These are phyloP conservation scores for Tremella mesenterica DNA, from an alignment of 768 basidiomycete species.

Conservation along the genomic window DNA sequence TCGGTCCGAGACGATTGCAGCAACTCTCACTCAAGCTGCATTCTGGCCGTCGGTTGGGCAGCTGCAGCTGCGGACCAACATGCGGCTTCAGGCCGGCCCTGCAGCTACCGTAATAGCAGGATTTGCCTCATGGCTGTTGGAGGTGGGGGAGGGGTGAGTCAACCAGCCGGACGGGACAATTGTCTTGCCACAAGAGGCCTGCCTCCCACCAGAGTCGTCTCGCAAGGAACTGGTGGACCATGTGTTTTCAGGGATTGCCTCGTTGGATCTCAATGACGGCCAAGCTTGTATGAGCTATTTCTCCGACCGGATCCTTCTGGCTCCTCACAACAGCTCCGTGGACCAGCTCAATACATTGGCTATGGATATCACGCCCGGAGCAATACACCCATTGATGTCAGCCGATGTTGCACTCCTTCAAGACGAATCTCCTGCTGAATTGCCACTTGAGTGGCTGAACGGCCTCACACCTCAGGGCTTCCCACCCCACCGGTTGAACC, in stretches of 20 bases:
- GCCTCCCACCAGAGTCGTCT: neutral
- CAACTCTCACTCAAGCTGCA: conserved; percentile 35
- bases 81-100: conserved; percentile 45
- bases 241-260: neutral
- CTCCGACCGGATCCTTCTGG: neutral
- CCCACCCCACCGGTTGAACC: conserved; percentile 44
- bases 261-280: neutral
- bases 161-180: neutral
- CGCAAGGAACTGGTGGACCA: neutral
- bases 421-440: neutral
- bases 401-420: neutral
- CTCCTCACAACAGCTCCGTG: neutral
- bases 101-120: neutral
- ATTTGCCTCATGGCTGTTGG: neutral
- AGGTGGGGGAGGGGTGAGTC: neutral
- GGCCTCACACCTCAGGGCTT: conserved; percentile 16
- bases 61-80: conserved; percentile 47
- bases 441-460: neutral
- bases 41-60: conserved; percentile 46
- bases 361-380: neutral
- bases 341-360: neutral
- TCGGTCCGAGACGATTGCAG: conserved; percentile 46
- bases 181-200: neutral
- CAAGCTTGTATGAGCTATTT: neutral
- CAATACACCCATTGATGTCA: neutral